These are phyloP conservation scores for Cryphonectria radicalis DNA, from an alignment of 2,329 filamentous ascomycete genomes.

Conservation along the genomic window DNA sequence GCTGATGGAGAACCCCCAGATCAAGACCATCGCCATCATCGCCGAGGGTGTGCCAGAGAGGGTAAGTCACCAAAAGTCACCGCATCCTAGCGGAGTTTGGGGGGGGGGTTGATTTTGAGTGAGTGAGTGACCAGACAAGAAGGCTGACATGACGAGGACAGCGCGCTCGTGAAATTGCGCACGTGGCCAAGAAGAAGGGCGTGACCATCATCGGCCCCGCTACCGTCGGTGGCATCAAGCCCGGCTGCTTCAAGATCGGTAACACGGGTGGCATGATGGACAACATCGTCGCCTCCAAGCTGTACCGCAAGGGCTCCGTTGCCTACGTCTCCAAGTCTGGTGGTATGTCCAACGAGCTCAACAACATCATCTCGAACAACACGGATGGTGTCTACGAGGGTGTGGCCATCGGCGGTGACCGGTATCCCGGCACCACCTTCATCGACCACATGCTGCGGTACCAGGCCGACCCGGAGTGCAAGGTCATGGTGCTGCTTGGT, in stretches of 20 bases:
- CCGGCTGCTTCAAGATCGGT: conserved; percentile 98
- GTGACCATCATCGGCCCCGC: conserved; percentile 98
- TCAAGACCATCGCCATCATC: conserved; percentile 99
- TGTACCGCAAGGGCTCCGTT: conserved; percentile 98
- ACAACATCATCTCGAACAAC: conserved; percentile 97
- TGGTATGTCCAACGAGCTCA: conserved; percentile 99
- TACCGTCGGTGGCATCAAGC: conserved; percentile 99
- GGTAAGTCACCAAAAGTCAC: conserved; percentile 57
- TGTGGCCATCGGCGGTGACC: conserved; percentile 98
- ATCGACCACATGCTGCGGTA: conserved; percentile 98
- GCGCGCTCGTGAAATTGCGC: conserved; percentile 97
- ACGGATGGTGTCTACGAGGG: conserved; percentile 99
- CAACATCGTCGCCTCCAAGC: conserved; percentile 99
- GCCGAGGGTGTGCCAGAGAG: conserved; percentile 98
- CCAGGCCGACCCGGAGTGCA: conserved; percentile 95
- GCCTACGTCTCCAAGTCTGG: conserved; percentile 99
- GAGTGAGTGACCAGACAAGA: neutral
- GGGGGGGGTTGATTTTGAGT: too few relatives aligned
- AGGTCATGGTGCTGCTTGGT: conserved; percentile 93
- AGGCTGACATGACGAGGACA: conserved; percentile 40
- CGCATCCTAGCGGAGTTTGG: too few relatives aligned
- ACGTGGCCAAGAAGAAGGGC: conserved; percentile 97
- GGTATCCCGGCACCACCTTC: conserved; percentile 98
- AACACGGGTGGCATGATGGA: conserved; percentile 99
- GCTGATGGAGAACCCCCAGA: conserved; percentile 94